Evolutionary conservation across 2,329 filamentous ascomycete genomes (phyloP).

Genomic region (Monilinia vaccinii-corymbosi): DNA sequence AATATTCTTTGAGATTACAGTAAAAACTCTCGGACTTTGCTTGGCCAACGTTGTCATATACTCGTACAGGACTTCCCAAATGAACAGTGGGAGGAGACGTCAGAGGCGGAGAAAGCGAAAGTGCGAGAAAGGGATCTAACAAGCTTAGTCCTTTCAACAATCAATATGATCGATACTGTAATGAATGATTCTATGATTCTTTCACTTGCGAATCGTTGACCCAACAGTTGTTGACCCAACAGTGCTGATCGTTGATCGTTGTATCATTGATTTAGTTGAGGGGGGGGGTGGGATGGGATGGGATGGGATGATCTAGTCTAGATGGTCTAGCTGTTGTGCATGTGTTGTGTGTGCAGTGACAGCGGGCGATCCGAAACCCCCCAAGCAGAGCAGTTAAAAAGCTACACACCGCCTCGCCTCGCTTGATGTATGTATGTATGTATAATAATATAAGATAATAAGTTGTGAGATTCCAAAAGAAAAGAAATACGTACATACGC

Average conservation of each 20-base stretch:
- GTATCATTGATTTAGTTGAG: too few relatives aligned
- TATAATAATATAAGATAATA: too few relatives aligned
- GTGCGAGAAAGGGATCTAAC: not conserved
- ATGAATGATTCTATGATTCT: too few relatives aligned
- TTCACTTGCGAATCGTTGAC: slow-evolving; percentile 11
- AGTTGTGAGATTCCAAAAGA: too few relatives aligned
- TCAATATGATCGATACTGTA: too few relatives aligned
- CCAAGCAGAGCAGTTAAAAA: not conserved
- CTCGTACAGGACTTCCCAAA: not conserved
- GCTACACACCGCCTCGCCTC: slow-evolving; percentile 10
- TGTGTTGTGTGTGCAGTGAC: not conserved
- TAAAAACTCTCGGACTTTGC: slow-evolving; percentile 1
- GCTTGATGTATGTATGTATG: too few relatives aligned
- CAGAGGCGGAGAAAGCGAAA: not conserved
- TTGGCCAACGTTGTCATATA: not conserved
- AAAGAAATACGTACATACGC: too few relatives aligned
- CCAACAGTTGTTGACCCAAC: too few relatives aligned
- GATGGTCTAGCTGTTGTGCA: not conserved
- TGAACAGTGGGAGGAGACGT: not conserved
- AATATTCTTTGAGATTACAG: not conserved
- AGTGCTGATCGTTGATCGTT: slow-evolving; percentile 5
- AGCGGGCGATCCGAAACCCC: slow-evolving; percentile 9
- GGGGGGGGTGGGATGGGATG: too few relatives aligned
- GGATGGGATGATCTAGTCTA: not conserved
- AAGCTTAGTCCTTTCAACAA: not conserved